phyloP scores from a whole-genome alignment of 768 basidiomycete genomes.

The Suillus fuscotomentosus region DNA sequence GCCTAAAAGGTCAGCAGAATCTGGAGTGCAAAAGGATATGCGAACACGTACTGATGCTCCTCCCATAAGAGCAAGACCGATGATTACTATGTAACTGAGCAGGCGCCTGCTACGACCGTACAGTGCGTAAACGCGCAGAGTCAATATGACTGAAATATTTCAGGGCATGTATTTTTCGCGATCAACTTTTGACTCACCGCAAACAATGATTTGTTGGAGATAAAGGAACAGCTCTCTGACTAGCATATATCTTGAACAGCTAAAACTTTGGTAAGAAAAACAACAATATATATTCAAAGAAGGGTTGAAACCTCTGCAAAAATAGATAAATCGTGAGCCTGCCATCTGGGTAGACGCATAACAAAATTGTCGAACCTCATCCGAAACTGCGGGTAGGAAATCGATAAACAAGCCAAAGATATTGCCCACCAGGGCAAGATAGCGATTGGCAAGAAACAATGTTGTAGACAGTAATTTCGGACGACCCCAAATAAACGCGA shows the following conservation, averaged over 20 bases:
- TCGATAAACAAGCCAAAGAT: constrained; percentile 28
- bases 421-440: constrained; percentile 43
- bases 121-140: constrained; percentile 49
- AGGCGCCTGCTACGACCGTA: constrained; percentile 41
- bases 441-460: constrained; percentile 51
- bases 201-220: constrained; percentile 44
- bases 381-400: constrained; percentile 17
- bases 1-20: constrained; percentile 32
- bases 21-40: background rate
- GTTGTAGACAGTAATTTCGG: constrained; percentile 37
- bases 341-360: background rate
- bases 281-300: background rate
- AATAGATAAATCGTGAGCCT: background rate
- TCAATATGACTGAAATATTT: constrained; percentile 36
- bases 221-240: constrained; percentile 43
- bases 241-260: constrained; percentile 38
- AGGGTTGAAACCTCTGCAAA: constrained; percentile 8
- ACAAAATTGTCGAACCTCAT: background rate
- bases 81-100: constrained; percentile 33
- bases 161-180: background rate
- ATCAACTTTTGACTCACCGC: constrained; percentile 33
- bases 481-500: constrained; percentile 44
- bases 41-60: constrained; percentile 36
- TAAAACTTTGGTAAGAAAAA: constrained; percentile 14
- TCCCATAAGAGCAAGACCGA: constrained; percentile 29